Conservation (phyloP, 2,329 filamentous ascomycete species). For the Xylaria sp. region DNA sequence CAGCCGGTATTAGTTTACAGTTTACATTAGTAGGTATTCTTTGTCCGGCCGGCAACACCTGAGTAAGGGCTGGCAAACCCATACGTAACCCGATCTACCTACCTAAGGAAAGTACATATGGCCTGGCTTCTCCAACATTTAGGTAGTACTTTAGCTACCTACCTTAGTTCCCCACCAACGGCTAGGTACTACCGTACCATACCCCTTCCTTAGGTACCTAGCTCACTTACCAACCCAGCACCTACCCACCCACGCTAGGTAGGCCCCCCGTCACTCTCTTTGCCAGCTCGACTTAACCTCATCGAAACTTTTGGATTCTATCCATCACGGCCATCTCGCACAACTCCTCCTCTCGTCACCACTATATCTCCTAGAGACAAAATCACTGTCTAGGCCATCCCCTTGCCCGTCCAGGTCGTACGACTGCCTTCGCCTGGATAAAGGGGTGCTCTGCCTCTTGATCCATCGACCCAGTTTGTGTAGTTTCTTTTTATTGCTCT, state of each 20-base stretch:
- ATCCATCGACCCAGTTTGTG: constrained; percentile 28
- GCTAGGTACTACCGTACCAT: constrained; percentile 4
- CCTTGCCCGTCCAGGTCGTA: constrained; percentile 23
- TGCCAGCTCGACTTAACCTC: constrained; percentile 38
- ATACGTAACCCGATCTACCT: background rate
- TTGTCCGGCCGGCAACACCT: constrained; percentile 32
- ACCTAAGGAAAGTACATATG: background rate
- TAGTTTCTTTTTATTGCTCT: constrained; percentile 30
- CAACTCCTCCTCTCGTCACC: constrained; percentile 26
- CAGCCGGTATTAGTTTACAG: background rate
- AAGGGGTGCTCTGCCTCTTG: constrained; percentile 27
- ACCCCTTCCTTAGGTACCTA: constrained; percentile 3
- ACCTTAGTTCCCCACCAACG: background rate
- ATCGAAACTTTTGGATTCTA: constrained; percentile 41
- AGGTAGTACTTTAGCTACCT: background rate
- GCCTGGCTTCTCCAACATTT: background rate
- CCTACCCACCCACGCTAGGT: constrained; percentile 33
- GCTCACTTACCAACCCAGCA: constrained; percentile 14
- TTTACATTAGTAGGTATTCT: background rate
- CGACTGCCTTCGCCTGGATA: constrained; percentile 24
- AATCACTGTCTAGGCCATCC: constrained; percentile 13
- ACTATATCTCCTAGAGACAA: constrained; percentile 38
- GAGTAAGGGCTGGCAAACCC: constrained; percentile 17
- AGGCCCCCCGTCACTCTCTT: constrained; percentile 36
- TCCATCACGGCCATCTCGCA: constrained; percentile 36